Conservation (phyloP, 257 asterid species). For the Orobanche coerulescens region DNA sequence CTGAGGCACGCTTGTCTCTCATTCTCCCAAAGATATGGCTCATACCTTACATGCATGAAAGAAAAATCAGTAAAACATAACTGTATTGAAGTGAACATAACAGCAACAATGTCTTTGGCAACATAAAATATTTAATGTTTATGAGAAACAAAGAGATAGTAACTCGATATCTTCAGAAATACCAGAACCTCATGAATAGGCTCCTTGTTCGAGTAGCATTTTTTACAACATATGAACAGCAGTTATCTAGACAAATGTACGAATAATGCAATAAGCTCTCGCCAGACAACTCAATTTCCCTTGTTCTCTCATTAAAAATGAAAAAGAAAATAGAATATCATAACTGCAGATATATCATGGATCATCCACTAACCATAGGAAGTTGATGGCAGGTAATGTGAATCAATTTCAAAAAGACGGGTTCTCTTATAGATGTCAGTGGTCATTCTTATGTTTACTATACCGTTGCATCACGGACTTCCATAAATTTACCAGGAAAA, state of each 20-base stretch:
- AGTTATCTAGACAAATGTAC: background rate
- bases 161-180: background rate
- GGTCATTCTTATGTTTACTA: background rate
- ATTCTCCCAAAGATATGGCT: constrained; percentile 94
- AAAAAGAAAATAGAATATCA: background rate
- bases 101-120: constrained; percentile 4
- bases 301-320: background rate
- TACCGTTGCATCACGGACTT: background rate
- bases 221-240: background rate
- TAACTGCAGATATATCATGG: background rate
- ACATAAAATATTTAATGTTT: constrained; percentile 10
- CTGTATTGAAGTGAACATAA: background rate
- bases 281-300: background rate
- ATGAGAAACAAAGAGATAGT: background rate
- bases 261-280: background rate
- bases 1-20: constrained; percentile 84
- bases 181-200: background rate
- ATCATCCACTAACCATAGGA: background rate
- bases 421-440: background rate
- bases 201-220: background rate
- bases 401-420: background rate
- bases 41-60: constrained; percentile 54
- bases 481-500: background rate
- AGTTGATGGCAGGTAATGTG: background rate
- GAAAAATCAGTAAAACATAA: constrained; percentile 19